These are phyloP conservation scores for Microdochium paspali DNA, from an alignment of 2,329 filamentous ascomycete genomes.

Conservation along the genomic window DNA sequence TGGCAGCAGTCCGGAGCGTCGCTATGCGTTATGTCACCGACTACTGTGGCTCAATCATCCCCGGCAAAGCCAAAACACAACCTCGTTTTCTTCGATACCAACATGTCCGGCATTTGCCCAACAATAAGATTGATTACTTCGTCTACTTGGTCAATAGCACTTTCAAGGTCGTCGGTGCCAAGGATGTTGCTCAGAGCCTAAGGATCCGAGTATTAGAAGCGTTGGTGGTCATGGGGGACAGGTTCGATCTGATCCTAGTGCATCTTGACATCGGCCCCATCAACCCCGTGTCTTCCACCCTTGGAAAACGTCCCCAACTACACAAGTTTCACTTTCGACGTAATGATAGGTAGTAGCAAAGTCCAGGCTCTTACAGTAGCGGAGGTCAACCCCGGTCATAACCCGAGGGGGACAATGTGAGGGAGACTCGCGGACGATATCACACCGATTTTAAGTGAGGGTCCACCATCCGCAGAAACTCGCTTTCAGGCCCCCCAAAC, in stretches of 20 bases:
- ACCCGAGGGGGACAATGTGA: slow-evolving; percentile 1
- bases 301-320: slow-evolving; percentile 1
- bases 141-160: not conserved
- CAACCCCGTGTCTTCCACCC: not conserved
- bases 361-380: not conserved
- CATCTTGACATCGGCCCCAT: slow-evolving; percentile 2
- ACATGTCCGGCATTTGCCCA: not conserved
- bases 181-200: too few species aligned
- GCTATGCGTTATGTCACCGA: not conserved
- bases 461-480: too few species aligned
- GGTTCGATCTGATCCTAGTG: slow-evolving; percentile 1
- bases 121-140: slow-evolving; percentile 1
- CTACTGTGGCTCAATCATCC: slow-evolving; percentile 1
- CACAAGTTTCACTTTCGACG: not conserved
- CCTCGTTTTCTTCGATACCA: slow-evolving; percentile 1
- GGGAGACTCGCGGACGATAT: not conserved
- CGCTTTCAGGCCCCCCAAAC: too few species aligned
- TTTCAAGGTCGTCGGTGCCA: too few species aligned
- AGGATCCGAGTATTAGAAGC: too few species aligned
- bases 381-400: slow-evolving; percentile 2
- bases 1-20: not conserved
- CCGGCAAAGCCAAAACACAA: slow-evolving; percentile 2
- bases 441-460: too few species aligned
- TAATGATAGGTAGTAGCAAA: slow-evolving; percentile 1
- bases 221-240: not conserved